A percentile compares a stretch with the other conserved stretches of the same genome.
These are phyloP conservation scores for Erucastrum elatum DNA, from an alignment of 345 rosid genomes.

Conservation along the genomic window DNA sequence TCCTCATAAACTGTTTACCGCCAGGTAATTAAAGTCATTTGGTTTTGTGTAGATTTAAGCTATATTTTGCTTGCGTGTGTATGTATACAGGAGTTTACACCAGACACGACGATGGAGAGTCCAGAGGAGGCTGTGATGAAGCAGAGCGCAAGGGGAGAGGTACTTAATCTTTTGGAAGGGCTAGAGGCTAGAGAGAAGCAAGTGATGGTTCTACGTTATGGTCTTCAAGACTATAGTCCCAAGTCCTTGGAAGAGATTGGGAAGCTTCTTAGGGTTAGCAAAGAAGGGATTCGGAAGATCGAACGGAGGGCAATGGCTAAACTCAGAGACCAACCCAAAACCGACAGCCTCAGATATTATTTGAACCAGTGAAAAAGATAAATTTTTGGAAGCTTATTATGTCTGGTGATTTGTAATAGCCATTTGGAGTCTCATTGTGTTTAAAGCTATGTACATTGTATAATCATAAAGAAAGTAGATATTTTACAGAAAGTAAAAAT, in stretches of 20 bases:
- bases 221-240: constrained; percentile 53
- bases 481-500: not conserved
- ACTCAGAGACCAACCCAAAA: constrained; percentile 49
- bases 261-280: constrained; percentile 62
- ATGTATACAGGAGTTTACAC: constrained; percentile 54
- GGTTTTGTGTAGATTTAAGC: too few species aligned
- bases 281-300: constrained; percentile 79
- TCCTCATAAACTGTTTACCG: not conserved
- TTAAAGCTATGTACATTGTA: constrained; percentile 5
- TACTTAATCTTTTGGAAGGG: constrained; percentile 49
- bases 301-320: constrained; percentile 65
- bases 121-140: constrained; percentile 58
- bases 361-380: constrained; percentile 21
- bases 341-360: constrained; percentile 50
- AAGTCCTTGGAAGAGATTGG: constrained; percentile 82
- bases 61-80: constrained; percentile 4
- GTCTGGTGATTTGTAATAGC: constrained; percentile 6
- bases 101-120: constrained; percentile 49
- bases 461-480: not conserved
- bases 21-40: too few species aligned
- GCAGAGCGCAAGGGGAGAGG: constrained; percentile 56
- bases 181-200: constrained; percentile 68
- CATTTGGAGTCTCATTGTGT: constrained; percentile 15
- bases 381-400: constrained; percentile 16
- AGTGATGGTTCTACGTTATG: constrained; percentile 64